Base-by-base conservation (phyloP, 1,139 yeast species). In the Pichia sp. region DNA sequence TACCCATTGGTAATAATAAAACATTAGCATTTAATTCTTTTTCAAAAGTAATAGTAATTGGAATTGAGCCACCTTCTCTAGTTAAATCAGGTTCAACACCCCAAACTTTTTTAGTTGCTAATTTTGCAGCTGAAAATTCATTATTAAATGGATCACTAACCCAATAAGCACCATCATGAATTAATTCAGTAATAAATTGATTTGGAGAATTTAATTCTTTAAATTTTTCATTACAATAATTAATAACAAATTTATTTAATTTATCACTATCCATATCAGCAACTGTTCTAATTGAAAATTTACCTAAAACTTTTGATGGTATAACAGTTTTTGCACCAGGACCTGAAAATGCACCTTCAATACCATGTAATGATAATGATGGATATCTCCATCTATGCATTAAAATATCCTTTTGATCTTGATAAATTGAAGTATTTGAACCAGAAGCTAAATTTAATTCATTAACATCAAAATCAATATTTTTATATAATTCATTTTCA, bases 351-450 rank as follows among this genome's bases (percentile, higher is more conserved):
- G 98, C 99, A 54, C 98, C 98, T 69, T 92, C 98, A 51, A 92
- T 78, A 56, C 99, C 99, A 67, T 92, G 99, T 53, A 92, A 68
- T 6, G 97, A 89, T 61, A 92, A 74, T 22, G 98, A 89, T 49
- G 99, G 97, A 70, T 74, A 87, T 76, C 98, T 83, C 98, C 98
- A 92, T 76, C 98, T 83, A 67, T 92, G 97, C 83, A 89, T 92
- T 61, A 92, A 78, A 55, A 90, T 84, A 50, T 82, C 84, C 68
- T 87, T 81, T 67, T 87, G 87, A 63, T 76, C 75, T 52, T 79
- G 74, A 68, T 83, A 83, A 51, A 90, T 73, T 35, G 89, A 78
- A 38, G 97, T 89, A 53, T 85, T 64, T 24, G 96, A 82, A 43
- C 97, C 97, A 33, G 92, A 71, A 41, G 97, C 96, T 35, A 80